Evolutionary conservation across 768 basidiomycete genomes (phyloP), one percentile per base, ranked within the genome.

Genomic region (Boletus sp.): DNA sequence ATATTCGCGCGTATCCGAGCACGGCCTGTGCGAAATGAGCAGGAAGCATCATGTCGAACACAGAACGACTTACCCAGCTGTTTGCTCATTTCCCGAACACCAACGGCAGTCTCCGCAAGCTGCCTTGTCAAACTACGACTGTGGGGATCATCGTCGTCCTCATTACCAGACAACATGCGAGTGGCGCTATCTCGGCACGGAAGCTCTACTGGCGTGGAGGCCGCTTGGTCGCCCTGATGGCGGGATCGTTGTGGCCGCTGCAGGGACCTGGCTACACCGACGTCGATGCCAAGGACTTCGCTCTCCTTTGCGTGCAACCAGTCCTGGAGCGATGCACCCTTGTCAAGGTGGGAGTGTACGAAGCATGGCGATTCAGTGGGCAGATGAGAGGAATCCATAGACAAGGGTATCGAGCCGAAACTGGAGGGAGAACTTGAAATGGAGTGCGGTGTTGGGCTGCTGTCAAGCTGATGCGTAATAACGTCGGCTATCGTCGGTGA

Each of bases 71-170:
- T 64, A 93, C 96, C 97, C 17, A 99, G 86, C 72, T 96, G 92
- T 73, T 96, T 96, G 83, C 94, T 96, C 94, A 98, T 95, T 75
- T 99, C 97, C 47, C 97, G 83, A 11, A 99, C 97, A 39, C 94
- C 90, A 12, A 94, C 92, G 17, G 97, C 97, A 18, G 97, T 99
- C 76, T 96, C 96, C 8, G 96, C 97, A 14, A 99, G 80, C 64
- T 94, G 92, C 68, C 83, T 88, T 7, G 97, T 98, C 65, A 98
- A 73, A 69, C 87, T 95, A 42, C 83, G 82, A 1, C 81, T 83
- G 59, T 83, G 85, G 45, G 86, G 87, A 24, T 90, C 86, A 30
- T 88, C 85, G 24, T 87, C 86, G 32, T 85, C 86, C 47, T 80
- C 82, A 46, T 35, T 51, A 30, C 55, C 47, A 17, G 68, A 41